Percentiles rank a stretch among this genome's conserved stretches.
Evolutionary conservation across 371 early-diverging fungal species (phyloP).

Genomic region (Catenaria anguillulae): DNA sequence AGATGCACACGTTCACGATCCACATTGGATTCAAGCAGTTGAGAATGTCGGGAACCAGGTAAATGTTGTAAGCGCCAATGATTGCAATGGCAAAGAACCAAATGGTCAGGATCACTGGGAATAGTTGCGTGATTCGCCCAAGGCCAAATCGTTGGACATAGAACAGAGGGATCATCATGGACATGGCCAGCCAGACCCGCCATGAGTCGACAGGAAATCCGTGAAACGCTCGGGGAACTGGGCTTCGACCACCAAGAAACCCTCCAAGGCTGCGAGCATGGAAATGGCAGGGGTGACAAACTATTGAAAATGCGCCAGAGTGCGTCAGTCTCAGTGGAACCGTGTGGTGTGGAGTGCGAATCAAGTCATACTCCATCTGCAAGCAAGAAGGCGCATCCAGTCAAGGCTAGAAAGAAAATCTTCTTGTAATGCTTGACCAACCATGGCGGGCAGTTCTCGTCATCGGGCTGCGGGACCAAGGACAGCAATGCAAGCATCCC

Average conservation of each 20-base stretch:
- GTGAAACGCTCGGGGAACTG: neutral
- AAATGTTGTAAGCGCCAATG: neutral
- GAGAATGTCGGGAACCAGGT: neutral
- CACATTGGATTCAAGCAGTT: neutral
- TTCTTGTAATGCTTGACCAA: neutral
- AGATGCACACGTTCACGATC: neutral
- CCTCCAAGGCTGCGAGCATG: neutral
- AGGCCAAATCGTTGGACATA: constrained; percentile 1
- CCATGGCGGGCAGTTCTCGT: neutral
- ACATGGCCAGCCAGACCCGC: neutral
- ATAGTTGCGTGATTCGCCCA: neutral
- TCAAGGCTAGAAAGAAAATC: neutral
- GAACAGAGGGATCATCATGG: neutral
- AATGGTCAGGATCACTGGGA: neutral
- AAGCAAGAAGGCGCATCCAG: constrained; percentile 4
- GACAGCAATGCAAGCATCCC: constrained; percentile 5
- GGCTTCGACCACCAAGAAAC: neutral
- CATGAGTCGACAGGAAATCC: neutral
- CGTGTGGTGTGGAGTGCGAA: too few species aligned
- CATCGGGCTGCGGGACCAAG: constrained; percentile 3
- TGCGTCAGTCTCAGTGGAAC: too few species aligned
- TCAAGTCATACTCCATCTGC: constrained; percentile 1
- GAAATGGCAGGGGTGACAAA: neutral
- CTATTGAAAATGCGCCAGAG: too few species aligned
- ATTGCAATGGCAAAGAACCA: neutral